phyloP scores from a whole-genome alignment of 1,284 basidiomycete genomes.

The Binderoboletus segoi region DNA sequence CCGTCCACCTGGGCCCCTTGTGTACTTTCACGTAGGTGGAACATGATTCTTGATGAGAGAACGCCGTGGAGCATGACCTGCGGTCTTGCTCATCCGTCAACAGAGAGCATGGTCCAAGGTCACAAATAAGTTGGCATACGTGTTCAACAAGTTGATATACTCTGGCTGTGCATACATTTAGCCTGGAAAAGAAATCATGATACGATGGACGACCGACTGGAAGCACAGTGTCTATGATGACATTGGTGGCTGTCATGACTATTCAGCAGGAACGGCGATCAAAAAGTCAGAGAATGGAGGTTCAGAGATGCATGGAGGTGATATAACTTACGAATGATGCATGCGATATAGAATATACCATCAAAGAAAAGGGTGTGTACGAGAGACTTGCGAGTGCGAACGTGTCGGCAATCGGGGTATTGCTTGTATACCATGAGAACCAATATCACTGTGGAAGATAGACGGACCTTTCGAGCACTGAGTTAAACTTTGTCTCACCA shows the following conservation, averaged over 20 bases:
- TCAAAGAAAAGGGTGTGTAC: background rate
- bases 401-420: background rate
- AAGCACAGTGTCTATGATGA: background rate
- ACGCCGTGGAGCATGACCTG: too few relatives aligned
- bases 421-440: background rate
- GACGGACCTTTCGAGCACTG: too few relatives aligned
- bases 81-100: background rate
- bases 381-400: background rate
- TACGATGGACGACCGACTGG: background rate
- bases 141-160: background rate
- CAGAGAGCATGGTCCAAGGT: background rate
- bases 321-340: background rate
- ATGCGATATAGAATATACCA: background rate
- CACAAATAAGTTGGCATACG: background rate
- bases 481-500: background rate
- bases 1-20: too few relatives aligned
- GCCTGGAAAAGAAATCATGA: background rate
- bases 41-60: too few relatives aligned
- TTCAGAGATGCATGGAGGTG: background rate
- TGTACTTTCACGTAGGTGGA: too few relatives aligned
- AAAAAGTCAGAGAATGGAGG: too few relatives aligned
- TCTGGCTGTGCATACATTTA: background rate
- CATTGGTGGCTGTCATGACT: background rate
- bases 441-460: background rate
- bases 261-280: background rate